A percentile compares a stretch with the other conserved stretches of the same genome.
Conservation (phyloP, 2,329 filamentous ascomycete genomes). For the Aureobasidium sp. region DNA sequence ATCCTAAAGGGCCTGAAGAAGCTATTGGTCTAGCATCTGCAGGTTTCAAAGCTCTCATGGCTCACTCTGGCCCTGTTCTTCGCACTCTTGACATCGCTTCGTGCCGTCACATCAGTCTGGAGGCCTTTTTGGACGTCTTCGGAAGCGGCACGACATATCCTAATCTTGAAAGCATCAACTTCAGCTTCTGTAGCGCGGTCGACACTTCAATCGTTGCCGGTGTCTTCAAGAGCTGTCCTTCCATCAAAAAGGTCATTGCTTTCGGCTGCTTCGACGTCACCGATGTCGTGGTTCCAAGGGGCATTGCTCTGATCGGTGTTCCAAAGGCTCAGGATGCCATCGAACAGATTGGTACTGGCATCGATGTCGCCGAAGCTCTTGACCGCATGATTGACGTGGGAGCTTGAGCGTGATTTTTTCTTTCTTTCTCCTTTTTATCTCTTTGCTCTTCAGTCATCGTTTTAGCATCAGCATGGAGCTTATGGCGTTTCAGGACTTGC, state of each 20-base stretch:
- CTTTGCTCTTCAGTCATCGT: not conserved
- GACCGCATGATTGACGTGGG: slow-evolving; percentile 25
- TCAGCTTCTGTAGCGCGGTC: slow-evolving; percentile 50
- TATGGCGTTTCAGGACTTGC: not conserved
- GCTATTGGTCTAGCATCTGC: slow-evolving; percentile 65
- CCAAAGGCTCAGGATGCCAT: slow-evolving; percentile 52
- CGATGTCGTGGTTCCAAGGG: slow-evolving; percentile 49
- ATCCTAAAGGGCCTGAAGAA: slow-evolving; percentile 56
- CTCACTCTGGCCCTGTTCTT: slow-evolving; percentile 65
- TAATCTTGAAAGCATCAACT: slow-evolving; percentile 59
- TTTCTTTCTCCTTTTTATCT: not conserved
- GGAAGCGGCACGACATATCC: slow-evolving; percentile 57
- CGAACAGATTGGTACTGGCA: slow-evolving; percentile 41
- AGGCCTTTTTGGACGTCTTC: slow-evolving; percentile 71
- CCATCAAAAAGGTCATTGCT: slow-evolving; percentile 49
- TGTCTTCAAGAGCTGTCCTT: slow-evolving; percentile 41
- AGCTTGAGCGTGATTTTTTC: slow-evolving; percentile 17
- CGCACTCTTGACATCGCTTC: slow-evolving; percentile 69
- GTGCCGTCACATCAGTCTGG: slow-evolving; percentile 70
- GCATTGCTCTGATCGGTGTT: slow-evolving; percentile 54
- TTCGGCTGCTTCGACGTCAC: slow-evolving; percentile 57
- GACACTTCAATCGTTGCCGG: slow-evolving; percentile 49
- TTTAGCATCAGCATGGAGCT: slow-evolving; percentile 6
- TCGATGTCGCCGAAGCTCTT: slow-evolving; percentile 31
- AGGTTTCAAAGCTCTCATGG: slow-evolving; percentile 76